phyloP scores from a whole-genome alignment of 495 filamentous ascomycete species.

The Lasiosphaeria ovina region DNA sequence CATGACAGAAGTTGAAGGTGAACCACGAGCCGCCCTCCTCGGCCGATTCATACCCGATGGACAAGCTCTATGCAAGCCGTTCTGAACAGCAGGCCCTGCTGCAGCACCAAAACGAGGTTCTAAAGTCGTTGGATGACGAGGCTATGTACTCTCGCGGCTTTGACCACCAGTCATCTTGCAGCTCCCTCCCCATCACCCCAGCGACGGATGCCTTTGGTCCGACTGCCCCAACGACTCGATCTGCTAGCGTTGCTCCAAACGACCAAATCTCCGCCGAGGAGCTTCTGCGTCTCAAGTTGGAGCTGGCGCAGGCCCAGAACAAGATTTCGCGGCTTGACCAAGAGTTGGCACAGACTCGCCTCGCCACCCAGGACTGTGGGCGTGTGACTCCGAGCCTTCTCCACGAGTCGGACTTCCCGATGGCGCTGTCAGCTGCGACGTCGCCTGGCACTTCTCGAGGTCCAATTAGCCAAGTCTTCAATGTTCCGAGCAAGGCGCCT shows the following conservation, averaged over 20 bases:
- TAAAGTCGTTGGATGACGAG: conserved; percentile 46
- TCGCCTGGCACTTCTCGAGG: conserved; percentile 27
- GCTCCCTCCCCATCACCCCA: conserved; percentile 57
- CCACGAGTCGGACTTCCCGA: conserved; percentile 30
- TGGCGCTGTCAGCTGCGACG: conserved; percentile 9
- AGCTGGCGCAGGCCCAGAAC: conserved; percentile 75
- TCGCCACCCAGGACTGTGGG: conserved; percentile 42
- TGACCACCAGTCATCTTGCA: conserved; percentile 49
- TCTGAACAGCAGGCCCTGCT: conserved; percentile 62
- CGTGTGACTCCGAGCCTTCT: conserved; percentile 22
- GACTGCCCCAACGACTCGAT: conserved; percentile 44
- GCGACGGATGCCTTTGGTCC: conserved; percentile 52
- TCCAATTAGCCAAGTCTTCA: conserved; percentile 43
- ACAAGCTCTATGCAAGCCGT: conserved; percentile 64
- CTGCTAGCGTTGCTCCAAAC: conserved; percentile 43
- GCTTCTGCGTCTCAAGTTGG: conserved; percentile 57
- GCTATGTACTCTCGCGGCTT: conserved; percentile 31
- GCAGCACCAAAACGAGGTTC: conserved; percentile 51
- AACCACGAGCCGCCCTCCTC: conserved; percentile 40
- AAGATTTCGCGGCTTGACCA: conserved; percentile 80
- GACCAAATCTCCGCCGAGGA: conserved; percentile 39
- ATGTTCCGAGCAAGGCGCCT: conserved; percentile 50
- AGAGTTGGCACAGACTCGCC: conserved; percentile 76
- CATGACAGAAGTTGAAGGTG: conserved; percentile 50
- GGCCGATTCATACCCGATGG: conserved; percentile 46